Conservation (phyloP, 306 rosid species). For the Vigna reflexopilosa region DNA sequence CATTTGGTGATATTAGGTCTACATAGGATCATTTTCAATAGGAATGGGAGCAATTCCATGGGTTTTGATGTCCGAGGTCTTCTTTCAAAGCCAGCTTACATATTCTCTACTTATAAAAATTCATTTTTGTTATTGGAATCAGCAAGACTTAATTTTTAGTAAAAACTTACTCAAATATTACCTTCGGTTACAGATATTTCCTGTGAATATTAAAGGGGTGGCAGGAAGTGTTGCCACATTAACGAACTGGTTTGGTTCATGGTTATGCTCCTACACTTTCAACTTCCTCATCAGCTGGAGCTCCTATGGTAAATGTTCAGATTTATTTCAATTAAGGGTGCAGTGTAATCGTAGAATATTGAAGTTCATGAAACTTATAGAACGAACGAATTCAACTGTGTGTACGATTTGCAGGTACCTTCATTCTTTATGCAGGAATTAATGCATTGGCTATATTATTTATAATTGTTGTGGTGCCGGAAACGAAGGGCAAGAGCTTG, state of each 20-base stretch:
- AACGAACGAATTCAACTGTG: conserved; percentile 30
- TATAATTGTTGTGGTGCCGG: conserved; percentile 69
- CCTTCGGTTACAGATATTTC: conserved; percentile 72
- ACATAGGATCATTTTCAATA: conserved; percentile 74
- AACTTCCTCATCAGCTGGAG: conserved; percentile 91
- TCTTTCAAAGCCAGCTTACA: background rate
- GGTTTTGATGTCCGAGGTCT: conserved; percentile 96
- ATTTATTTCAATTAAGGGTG: conserved; percentile 3
- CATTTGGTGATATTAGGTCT: conserved; percentile 59
- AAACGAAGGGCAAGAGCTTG: conserved; percentile 87
- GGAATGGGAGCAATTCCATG: conserved; percentile 99
- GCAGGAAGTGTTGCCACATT: conserved; percentile 92
- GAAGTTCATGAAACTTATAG: conserved; percentile 23
- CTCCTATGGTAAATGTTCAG: conserved; percentile 68
- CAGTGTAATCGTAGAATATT: conserved; percentile 2
- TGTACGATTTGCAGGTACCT: conserved; percentile 73
- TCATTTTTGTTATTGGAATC: conserved; percentile 49
- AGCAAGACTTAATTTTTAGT: too few species aligned
- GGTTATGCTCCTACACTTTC: conserved; percentile 89
- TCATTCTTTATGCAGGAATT: conserved; percentile 72
- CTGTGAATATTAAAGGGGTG: conserved; percentile 79
- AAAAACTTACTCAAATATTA: background rate
- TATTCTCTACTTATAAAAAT: conserved; percentile 13
- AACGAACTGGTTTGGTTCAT: conserved; percentile 92
- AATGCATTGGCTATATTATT: conserved; percentile 73